Evolutionary conservation across 352 stramenopile genomes (phyloP), one percentile per base, ranked within the genome.

Genomic region (Globisporangium apiculatum): DNA sequence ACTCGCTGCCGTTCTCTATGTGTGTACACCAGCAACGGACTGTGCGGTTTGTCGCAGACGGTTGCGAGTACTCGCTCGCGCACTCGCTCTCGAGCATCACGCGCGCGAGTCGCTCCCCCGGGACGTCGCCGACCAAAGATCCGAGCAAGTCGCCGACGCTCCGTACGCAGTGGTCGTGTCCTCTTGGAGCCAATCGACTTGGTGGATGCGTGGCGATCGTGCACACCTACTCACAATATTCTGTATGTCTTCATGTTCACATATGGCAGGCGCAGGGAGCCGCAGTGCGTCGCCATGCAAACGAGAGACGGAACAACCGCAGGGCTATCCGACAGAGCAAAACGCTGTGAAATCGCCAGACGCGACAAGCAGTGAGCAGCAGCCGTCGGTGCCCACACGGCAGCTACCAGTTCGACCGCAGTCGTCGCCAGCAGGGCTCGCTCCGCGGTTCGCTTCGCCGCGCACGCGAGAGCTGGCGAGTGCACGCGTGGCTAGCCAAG

Each of bases 11-110:
- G 24, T 60, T 48, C 17, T 48, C 40, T 31, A 9, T 36, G 4
- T 42, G 3, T 35, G 11, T 35, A 12, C 9, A 31, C 15, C 56
- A 87, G 76, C 63, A 75, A 65, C 76, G 76, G 3, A 61, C 67
- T 0, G 59, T 76, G 17, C 80, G 72, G 31, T 87, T 81, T 45
- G 66, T 73, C 6, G 70, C 68, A 15, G 62, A 65, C 17, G 50
- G 62, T 12, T 69, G 66, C 3, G 66, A 79, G 18, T 75, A 70
- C 12, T 76, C 67, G 0, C 58, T 84, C 12, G 67, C 63, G 5
- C 76, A 85, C 51, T 81, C 76, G 4, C 47, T 64, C 15, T 64
- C 52, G 12, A 55, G 46, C 38, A 60, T 64, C 45, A 17, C 15
- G n/a, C 45, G n/a, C 6, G 12, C 45, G 7, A 8, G 7, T 17